Percentiles rank a stretch among this genome's conserved stretches.
These are phyloP conservation scores for Coniochaeta sp. DNA, from an alignment of 2,329 filamentous ascomycete species.

Conservation along the genomic window DNA sequence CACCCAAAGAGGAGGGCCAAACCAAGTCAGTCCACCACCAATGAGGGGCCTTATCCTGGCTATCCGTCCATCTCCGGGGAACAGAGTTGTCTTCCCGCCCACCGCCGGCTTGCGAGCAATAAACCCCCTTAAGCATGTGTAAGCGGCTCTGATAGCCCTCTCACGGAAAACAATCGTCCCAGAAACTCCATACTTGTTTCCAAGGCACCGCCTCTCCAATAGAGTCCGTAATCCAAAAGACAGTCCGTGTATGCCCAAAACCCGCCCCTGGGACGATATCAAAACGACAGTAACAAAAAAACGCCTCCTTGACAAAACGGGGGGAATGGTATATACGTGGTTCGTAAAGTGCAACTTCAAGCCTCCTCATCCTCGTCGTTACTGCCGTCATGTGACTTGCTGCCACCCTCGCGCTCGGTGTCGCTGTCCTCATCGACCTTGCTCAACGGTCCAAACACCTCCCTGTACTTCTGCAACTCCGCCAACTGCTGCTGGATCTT, in stretches of 20 bases:
- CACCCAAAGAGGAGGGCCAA: not conserved
- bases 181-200: not conserved
- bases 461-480: slow-evolving; percentile 57
- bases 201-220: not conserved
- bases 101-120: not conserved
- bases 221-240: not conserved
- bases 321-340: not conserved
- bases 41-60: not conserved
- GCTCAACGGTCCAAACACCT: slow-evolving; percentile 39
- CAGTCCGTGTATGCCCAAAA: not conserved
- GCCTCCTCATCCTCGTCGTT: not conserved
- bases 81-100: not conserved
- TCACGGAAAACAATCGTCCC: not conserved
- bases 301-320: not conserved
- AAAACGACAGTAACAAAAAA: not conserved
- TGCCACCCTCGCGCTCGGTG: slow-evolving; percentile 23
- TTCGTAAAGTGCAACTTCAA: not conserved
- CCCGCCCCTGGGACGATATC: not conserved
- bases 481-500: slow-evolving; percentile 53
- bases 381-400: not conserved
- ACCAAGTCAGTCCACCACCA: not conserved
- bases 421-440: slow-evolving; percentile 12
- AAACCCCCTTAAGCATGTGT: not conserved
- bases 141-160: not conserved
- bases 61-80: not conserved